Base-by-base conservation (phyloP, 768 basidiomycete genomes). In the Rhodotorula paludigena region DNA sequence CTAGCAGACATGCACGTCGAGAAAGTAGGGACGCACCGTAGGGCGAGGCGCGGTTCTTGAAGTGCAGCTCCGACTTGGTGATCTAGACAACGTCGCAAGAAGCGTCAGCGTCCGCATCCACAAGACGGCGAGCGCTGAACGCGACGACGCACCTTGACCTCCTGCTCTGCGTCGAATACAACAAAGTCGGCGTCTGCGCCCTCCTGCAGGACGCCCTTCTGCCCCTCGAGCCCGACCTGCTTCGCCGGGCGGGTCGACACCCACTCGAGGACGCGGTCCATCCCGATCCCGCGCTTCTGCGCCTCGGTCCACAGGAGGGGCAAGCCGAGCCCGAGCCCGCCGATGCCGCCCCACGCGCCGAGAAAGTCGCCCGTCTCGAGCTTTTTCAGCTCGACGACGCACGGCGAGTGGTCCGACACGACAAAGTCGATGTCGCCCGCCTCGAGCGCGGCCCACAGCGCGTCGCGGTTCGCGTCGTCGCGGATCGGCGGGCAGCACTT, bases 401-500 rank as follows among this genome's bases (percentile, higher is more conserved):
- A 73, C 25, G 72, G 68, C 70, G 90, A 92, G 77, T 99, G 94
- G 79, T 99, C 94, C 60, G 92, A 94, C 12, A 98, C 92, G 60
- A 98, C 86, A 75, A 84, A 92, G 79, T 96, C 90, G 73, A 99
- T 92, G 48, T 85, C 81, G 4, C 89, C 92, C 53, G 87, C 88
- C 60, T 83, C 78, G 64, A 98, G 79, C 2, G 89, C 94, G 25
- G 84, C 83, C 90, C 92, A 92, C 6, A 98, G 81, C 47, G 79
- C 77, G 54, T 89, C 85, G 62, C 87, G 82, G 77, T 98, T 99
- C 6, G 77, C 78, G 16, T 81, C 79, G 47, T 85, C 84, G 52
- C 94, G 85, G 68, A 99, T 89, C 9, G 94, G 96, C 7, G 94
- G 94, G 77, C 92, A 96, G 76, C 94, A 99, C 77, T 98, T 85